A percentile compares a stretch with the other conserved stretches of the same genome.
phyloP scores from a whole-genome alignment of 768 basidiomycete genomes.

The Macrolepiota fuliginosa region DNA sequence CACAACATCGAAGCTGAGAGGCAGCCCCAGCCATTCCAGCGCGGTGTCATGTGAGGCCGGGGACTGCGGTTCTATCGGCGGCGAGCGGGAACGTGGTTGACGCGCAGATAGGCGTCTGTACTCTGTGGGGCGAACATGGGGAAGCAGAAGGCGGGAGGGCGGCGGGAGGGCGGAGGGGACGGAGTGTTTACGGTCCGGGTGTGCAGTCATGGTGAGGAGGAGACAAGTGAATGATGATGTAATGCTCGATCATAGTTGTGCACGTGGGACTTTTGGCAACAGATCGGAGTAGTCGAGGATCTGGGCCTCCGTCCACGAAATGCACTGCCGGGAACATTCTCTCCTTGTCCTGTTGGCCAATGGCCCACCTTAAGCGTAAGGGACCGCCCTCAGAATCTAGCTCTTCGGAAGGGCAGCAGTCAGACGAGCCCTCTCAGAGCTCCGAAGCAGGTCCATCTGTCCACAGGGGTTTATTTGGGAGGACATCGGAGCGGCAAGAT shows the following conservation, averaged over 20 bases:
- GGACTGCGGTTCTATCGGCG: slow-evolving; percentile 23
- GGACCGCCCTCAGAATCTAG: background rate
- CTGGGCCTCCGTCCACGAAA: slow-evolving; percentile 1
- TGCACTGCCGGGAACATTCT: background rate
- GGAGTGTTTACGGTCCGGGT: slow-evolving; percentile 8
- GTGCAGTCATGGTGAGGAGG: slow-evolving; percentile 1
- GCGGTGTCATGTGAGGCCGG: slow-evolving; percentile 14
- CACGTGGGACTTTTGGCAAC: slow-evolving; percentile 14
- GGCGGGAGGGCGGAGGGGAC: slow-evolving; percentile 11
- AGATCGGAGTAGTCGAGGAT: slow-evolving; percentile 1
- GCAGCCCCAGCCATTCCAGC: slow-evolving; percentile 40
- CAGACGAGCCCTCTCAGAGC: background rate
- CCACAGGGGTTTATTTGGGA: background rate
- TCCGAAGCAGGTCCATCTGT: background rate
- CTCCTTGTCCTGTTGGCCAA: background rate
- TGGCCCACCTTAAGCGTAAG: slow-evolving; percentile 11
- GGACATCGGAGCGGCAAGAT: slow-evolving; percentile 2
- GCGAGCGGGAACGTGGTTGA: slow-evolving; percentile 19
- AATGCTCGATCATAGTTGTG: background rate
- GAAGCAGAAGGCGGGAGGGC: slow-evolving; percentile 24
- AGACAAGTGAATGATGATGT: background rate
- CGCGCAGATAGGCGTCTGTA: slow-evolving; percentile 12
- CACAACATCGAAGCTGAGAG: slow-evolving; percentile 46
- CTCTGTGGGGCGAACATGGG: slow-evolving; percentile 14
- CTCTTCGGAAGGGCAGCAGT: background rate